These are phyloP conservation scores for Botrytis aclada DNA, from an alignment of 2,329 filamentous ascomycete species.

Conservation along the genomic window DNA sequence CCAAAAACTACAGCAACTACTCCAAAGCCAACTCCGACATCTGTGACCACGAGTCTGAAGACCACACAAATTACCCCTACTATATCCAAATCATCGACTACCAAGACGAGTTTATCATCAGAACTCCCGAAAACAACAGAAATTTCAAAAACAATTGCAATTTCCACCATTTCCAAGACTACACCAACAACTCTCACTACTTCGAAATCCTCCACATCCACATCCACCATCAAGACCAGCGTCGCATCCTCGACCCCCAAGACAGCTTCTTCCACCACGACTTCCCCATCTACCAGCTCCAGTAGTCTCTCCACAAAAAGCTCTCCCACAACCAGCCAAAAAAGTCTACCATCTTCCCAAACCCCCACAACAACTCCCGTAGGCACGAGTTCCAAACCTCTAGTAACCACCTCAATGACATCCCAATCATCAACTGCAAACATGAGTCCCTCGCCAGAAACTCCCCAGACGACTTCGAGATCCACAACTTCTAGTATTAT, in stretches of 20 bases:
- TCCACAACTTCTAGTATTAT: background rate
- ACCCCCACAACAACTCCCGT: background rate
- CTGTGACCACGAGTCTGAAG: background rate
- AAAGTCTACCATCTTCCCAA: background rate
- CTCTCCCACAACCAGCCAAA: background rate
- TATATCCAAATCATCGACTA: background rate
- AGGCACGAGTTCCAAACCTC: background rate
- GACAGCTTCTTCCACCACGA: background rate
- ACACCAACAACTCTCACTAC: background rate
- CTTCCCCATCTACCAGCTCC: background rate
- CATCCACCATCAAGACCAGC: background rate
- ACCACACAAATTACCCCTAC: background rate
- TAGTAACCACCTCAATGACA: background rate
- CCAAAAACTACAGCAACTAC: background rate
- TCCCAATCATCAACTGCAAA: background rate
- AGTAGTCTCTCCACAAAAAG: background rate
- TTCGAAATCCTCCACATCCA: background rate
- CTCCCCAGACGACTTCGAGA: background rate
- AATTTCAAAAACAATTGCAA: background rate
- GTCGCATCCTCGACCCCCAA: background rate
- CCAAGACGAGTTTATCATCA: background rate
- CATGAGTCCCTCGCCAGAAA: background rate
- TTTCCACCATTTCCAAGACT: background rate
- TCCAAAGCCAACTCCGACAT: background rate
- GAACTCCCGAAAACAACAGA: background rate